phyloP scores from a whole-genome alignment of 257 asterid species.

The Hygrophila difformis region DNA sequence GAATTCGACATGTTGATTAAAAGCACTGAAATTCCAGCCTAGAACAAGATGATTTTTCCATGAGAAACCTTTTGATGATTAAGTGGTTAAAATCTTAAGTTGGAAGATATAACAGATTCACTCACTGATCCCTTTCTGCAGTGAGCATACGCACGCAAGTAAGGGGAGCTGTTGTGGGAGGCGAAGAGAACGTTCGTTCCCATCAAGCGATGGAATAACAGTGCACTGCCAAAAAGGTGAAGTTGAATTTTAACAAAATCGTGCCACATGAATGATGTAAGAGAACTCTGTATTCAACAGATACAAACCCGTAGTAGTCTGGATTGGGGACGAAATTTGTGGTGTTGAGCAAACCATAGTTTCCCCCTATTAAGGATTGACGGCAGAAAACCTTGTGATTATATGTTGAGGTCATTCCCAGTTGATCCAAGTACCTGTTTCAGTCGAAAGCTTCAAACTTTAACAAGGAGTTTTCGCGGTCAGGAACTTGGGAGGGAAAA shows the following conservation, averaged over 20 bases:
- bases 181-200: conserved; percentile 54
- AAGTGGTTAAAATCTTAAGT: too few species aligned
- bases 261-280: not conserved
- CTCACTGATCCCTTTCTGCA: conserved; percentile 62
- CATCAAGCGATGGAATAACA: conserved; percentile 75
- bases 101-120: not conserved
- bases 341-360: conserved; percentile 70
- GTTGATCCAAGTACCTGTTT: conserved; percentile 81
- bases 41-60: not conserved
- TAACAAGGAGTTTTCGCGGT: too few species aligned
- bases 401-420: conserved; percentile 77
- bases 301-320: conserved; percentile 68
- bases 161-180: conserved; percentile 48
- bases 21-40: conserved; percentile 46
- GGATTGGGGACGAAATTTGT: conserved; percentile 70
- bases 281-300: not conserved
- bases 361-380: conserved; percentile 81
- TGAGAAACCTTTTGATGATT: not conserved
- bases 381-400: conserved; percentile 79
- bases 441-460: too few species aligned
- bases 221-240: conserved; percentile 38
- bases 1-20: conserved; percentile 73
- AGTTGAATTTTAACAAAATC: not conserved
- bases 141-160: conserved; percentile 59
- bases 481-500: not conserved